phyloP scores from a whole-genome alignment of 2,329 filamentous ascomycete species.

The Microsporum audouinii region DNA sequence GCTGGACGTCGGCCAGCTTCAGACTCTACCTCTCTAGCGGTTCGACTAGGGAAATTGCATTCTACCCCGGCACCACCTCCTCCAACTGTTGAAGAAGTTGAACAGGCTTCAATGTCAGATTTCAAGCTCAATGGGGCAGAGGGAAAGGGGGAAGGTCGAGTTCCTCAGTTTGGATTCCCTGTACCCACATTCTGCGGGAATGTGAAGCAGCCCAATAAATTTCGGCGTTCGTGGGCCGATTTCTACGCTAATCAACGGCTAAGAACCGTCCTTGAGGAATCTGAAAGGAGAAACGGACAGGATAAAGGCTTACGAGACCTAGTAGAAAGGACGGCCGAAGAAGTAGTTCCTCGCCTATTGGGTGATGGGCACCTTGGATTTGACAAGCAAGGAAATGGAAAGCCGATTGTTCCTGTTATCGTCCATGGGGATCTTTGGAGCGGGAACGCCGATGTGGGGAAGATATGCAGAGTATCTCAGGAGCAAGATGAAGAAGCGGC shows the following conservation, averaged over 20 bases:
- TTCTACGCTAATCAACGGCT: conserved; percentile 75
- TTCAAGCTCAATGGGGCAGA: conserved; percentile 8
- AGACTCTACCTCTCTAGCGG: conserved; percentile 46
- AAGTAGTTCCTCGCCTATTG: conserved; percentile 66
- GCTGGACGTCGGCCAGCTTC: conserved; percentile 33
- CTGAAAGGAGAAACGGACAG: conserved; percentile 49
- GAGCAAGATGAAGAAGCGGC: conserved; percentile 20
- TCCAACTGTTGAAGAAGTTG: conserved; percentile 2
- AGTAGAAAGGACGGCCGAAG: conserved; percentile 51
- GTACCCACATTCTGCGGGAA: conserved; percentile 77
- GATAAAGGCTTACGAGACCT: conserved; percentile 52
- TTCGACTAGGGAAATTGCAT: conserved; percentile 69
- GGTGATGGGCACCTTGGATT: conserved; percentile 53
- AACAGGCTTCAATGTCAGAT: not conserved
- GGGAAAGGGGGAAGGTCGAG: conserved; percentile 16
- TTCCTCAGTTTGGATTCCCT: conserved; percentile 71
- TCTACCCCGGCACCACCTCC: conserved; percentile 54
- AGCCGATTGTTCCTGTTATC: conserved; percentile 61
- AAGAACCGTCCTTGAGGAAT: conserved; percentile 49
- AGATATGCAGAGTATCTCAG: conserved; percentile 39
- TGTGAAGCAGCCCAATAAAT: conserved; percentile 69
- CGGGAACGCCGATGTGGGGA: conserved; percentile 63
- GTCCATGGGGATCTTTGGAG: conserved; percentile 92
- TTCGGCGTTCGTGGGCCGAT: conserved; percentile 62
- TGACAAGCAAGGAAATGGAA: conserved; percentile 30